Percentiles rank a stretch among this genome's conserved stretches.
phyloP scores from a whole-genome alignment of 2,329 filamentous ascomycete genomes.

The Calonectria pseudoreteaudii region DNA sequence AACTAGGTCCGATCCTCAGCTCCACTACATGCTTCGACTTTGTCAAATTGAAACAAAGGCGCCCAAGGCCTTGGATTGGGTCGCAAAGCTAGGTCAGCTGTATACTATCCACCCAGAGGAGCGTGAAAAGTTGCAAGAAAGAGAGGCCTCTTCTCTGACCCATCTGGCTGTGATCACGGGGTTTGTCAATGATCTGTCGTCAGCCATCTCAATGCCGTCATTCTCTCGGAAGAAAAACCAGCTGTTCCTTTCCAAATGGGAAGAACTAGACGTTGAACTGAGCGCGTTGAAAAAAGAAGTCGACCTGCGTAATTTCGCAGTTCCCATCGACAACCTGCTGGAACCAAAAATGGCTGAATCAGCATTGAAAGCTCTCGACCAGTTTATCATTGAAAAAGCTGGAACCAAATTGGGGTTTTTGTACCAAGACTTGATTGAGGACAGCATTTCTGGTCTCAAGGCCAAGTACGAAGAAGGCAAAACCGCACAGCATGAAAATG shows the following conservation, averaged over 20 bases:
- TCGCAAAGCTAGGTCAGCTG: conserved; percentile 54
- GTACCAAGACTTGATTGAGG: conserved; percentile 57
- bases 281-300: conserved; percentile 51
- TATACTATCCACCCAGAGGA: conserved; percentile 48
- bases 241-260: conserved; percentile 47
- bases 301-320: conserved; percentile 53
- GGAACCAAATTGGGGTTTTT: conserved; percentile 56
- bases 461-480: conserved; percentile 42
- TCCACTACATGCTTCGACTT: conserved; percentile 58
- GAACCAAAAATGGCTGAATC: conserved; percentile 52
- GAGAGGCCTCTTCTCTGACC: conserved; percentile 49
- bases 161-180: conserved; percentile 52
- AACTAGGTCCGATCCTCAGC: conserved; percentile 50
- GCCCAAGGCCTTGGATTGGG: conserved; percentile 51
- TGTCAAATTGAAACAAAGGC: conserved; percentile 53
- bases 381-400: conserved; percentile 51
- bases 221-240: conserved; percentile 54
- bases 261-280: conserved; percentile 52
- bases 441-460: conserved; percentile 50
- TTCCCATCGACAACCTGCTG: conserved; percentile 56
- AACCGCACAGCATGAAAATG: conserved; percentile 34
- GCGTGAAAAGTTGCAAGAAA: conserved; percentile 47
- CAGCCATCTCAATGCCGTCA: conserved; percentile 49
- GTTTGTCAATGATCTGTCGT: conserved; percentile 55
- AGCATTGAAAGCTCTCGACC: conserved; percentile 51